A percentile compares a stretch with the other conserved stretches of the same genome.
phyloP scores from a whole-genome alignment of 2,329 filamentous ascomycete species.

The Ophiosphaerella herpotricha region DNA sequence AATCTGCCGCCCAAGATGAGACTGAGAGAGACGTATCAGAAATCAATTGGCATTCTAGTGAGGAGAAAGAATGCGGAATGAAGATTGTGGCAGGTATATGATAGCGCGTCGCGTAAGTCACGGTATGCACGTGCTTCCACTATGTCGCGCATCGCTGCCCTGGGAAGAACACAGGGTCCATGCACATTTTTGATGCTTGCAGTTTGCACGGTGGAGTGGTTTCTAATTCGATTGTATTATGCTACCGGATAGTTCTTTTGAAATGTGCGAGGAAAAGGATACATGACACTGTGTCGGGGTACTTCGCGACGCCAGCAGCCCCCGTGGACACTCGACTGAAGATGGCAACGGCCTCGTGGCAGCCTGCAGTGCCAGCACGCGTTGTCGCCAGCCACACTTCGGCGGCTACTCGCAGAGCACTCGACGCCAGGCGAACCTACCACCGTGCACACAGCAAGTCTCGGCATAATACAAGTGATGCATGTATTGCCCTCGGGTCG shows the following conservation, averaged over 20 bases:
- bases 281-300: too few species aligned
- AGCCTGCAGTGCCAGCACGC: background rate
- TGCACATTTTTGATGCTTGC: background rate
- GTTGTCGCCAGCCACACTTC: background rate
- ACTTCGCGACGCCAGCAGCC: too few species aligned
- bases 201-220: background rate
- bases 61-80: slow-evolving; percentile 18
- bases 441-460: background rate
- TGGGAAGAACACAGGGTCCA: slow-evolving; percentile 1
- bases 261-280: too few species aligned
- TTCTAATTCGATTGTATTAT: too few species aligned
- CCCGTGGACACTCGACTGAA: too few species aligned
- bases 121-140: slow-evolving; percentile 1
- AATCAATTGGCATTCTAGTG: slow-evolving; percentile 14
- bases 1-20: slow-evolving; percentile 4
- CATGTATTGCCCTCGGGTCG: too few species aligned
- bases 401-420: background rate
- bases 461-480: too few species aligned
- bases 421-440: background rate
- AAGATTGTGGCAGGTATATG: slow-evolving; percentile 34
- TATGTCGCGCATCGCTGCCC: slow-evolving; percentile 10
- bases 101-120: slow-evolving; percentile 10
- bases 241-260: too few species aligned
- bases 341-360: too few species aligned
- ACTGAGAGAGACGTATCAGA: slow-evolving; percentile 8